These are phyloP conservation scores for Pseudogymnoascus sp. DNA, from an alignment of 2,329 filamentous ascomycete species.

Conservation along the genomic window DNA sequence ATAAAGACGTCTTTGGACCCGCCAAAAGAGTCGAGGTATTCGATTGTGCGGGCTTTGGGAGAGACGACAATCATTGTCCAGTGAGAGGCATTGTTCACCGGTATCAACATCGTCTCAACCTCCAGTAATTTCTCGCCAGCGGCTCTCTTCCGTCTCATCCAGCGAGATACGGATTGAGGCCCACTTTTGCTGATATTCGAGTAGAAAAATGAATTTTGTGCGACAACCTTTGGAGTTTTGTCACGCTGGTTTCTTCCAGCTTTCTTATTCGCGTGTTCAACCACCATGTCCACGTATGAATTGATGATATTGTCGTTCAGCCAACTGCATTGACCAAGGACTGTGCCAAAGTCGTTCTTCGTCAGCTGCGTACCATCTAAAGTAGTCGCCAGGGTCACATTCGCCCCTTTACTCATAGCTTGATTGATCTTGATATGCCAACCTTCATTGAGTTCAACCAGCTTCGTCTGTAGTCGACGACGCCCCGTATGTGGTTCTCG, in stretches of 20 bases:
- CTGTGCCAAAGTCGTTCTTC: not conserved
- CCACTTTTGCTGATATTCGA: conserved; percentile 44
- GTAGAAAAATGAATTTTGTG: conserved; percentile 62
- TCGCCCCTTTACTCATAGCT: not conserved
- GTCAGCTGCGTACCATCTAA: not conserved
- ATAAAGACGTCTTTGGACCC: conserved; percentile 33
- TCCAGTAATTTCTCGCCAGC: conserved; percentile 54
- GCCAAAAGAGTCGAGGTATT: conserved; percentile 64
- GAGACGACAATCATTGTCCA: conserved; percentile 68
- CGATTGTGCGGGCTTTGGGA: conserved; percentile 51
- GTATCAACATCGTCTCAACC: conserved; percentile 63
- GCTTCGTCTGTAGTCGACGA: conserved; percentile 5
- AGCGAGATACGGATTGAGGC: conserved; percentile 42
- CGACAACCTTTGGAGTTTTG: conserved; percentile 52
- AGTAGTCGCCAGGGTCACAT: not conserved
- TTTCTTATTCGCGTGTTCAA: conserved; percentile 49
- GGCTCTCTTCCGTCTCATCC: conserved; percentile 51
- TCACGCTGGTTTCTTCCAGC: conserved; percentile 40
- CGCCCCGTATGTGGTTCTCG: not conserved
- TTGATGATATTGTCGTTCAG: conserved; percentile 74
- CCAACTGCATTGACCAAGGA: conserved; percentile 32
- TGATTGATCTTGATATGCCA: not conserved
- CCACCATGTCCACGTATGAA: conserved; percentile 54
- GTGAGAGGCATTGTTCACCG: conserved; percentile 56
- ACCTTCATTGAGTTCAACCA: not conserved